These are phyloP conservation scores for Eucalyptus viminalis DNA, from an alignment of 345 rosid genomes.

Conservation along the genomic window DNA sequence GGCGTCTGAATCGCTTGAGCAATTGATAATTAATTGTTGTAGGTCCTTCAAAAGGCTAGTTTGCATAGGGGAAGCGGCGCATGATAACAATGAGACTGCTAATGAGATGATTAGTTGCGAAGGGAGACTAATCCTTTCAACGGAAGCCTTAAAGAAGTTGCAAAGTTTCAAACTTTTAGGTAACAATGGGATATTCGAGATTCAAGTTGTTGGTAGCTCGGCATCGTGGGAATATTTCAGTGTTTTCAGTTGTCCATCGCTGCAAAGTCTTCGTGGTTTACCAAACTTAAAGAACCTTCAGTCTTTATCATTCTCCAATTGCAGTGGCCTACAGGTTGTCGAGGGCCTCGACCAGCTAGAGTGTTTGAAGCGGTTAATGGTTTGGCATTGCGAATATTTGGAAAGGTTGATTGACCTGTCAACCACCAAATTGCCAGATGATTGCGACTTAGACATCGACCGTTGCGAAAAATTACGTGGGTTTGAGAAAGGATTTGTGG, in stretches of 20 bases:
- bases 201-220: not conserved
- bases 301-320: rapidly evolving
- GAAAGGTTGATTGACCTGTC: not conserved
- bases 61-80: no score
- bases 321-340: no score
- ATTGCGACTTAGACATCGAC: rapidly evolving
- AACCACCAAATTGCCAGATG: not conserved
- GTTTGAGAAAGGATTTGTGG: not conserved
- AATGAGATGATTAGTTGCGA: no score
- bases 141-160: rapidly evolving
- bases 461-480: no score
- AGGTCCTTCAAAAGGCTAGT: no score
- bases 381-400: rapidly evolving
- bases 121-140: no score
- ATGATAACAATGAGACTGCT: no score
- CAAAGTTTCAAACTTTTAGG: rapidly evolving
- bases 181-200: rapidly evolving
- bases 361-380: rapidly evolving
- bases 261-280: no score
- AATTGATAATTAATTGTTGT: rapidly evolving
- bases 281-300: no score
- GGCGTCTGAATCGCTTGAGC: no score
- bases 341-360: not conserved
- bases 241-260: rapidly evolving
- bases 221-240: no score